Base-by-base conservation (phyloP, 2,329 filamentous ascomycete species). In the Penicillium sp. region DNA sequence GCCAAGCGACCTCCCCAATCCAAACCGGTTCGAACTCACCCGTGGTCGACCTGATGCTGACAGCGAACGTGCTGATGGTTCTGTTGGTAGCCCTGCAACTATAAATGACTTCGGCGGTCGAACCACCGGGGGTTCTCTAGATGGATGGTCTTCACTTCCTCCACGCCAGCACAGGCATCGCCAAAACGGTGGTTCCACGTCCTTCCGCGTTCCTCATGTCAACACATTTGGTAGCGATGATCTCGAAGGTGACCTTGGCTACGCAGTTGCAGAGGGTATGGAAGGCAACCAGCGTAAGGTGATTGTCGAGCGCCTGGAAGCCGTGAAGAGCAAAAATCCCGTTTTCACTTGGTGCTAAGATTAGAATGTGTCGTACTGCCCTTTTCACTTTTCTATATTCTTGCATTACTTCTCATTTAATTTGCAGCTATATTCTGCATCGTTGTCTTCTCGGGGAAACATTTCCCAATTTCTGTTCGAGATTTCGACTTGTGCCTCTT, bases 301-400 rank as follows among this genome's bases (percentile, higher is more conserved):
- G 45, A 97, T 99, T 79, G 92, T 99, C 45, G 94, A 99, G 80
- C 82, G 94, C 60, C 77, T 99, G 56, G 94, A 99, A 79, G 89
- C 93, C 57, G 94, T 99, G 59, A 97, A 97, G 81, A 90, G 87
- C 70, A 89, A 88, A 72, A 95, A 96, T 70, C 94, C 94, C 2
- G 91, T 99, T 31, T 99, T 99, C 75, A 96, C 90, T 42, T 99
- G 94, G 90, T 99, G 94, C 79, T 97, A 78, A 78, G 55, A 57
- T 45, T 42, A 28, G 40, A 38, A 46, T 38, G 28, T 31, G 50
- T 58, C 43, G 31, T 51, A 37, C 50, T 53, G 17, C 19, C 7
- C 30, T 57, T 46, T 46, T 19, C 37, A 30, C 28, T 22, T 44
- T 50, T 57, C 51, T n/a, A 57, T 55, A 55, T 40, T 55, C 30